Conservation (phyloP, 163 green algal species). For the Scenedesmus sp. region DNA sequence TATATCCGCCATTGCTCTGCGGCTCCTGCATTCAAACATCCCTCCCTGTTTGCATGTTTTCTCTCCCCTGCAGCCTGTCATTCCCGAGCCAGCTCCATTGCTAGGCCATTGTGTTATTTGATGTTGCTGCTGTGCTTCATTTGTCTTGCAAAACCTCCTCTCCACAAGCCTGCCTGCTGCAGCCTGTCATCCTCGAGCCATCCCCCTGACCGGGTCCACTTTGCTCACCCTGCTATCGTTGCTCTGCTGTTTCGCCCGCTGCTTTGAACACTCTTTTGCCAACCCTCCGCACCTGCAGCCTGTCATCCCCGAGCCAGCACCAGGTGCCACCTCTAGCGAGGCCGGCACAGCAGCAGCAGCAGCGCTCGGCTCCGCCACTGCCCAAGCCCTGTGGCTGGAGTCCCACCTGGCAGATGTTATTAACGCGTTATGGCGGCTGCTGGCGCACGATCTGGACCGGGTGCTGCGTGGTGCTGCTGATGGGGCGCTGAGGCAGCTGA, state of each 20-base stretch:
- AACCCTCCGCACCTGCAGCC: background rate
- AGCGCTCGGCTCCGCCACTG: background rate
- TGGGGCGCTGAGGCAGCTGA: constrained; percentile 21
- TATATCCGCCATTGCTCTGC: background rate
- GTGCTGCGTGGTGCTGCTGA: constrained; percentile 40
- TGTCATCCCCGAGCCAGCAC: background rate
- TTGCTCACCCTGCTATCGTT: no score
- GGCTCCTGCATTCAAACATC: background rate
- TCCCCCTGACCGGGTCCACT: no score
- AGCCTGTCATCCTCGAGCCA: no score
- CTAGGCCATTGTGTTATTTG: no score
- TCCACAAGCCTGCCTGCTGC: no score
- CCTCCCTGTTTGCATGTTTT: background rate
- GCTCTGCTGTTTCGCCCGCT: background rate
- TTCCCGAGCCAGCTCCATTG: background rate
- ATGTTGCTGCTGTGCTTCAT: no score
- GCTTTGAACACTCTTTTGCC: background rate
- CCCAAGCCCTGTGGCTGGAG: constrained; percentile 34
- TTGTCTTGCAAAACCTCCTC: no score
- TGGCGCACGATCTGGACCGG: constrained; percentile 38
- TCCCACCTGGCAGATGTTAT: constrained; percentile 44
- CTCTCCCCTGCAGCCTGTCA: background rate
- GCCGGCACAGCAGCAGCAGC: constrained; percentile 23
- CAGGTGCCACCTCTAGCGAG: background rate
- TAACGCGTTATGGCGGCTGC: constrained; percentile 45